Conservation (phyloP, 2,329 filamentous ascomycete genomes). For the Lasiodiplodia theobromae region DNA sequence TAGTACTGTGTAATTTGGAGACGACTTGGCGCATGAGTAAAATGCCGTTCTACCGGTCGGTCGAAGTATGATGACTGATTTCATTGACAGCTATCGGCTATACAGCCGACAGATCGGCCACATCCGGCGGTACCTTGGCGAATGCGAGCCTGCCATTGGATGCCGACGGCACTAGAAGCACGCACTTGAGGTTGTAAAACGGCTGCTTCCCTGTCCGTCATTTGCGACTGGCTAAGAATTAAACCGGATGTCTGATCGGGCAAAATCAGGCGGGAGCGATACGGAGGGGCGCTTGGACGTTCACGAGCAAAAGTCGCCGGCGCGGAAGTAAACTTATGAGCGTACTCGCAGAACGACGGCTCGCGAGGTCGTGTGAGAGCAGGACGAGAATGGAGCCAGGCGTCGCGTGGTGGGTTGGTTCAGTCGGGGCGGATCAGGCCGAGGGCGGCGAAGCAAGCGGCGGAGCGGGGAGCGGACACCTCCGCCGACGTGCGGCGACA, state of each 20-base stretch:
- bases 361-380: not conserved
- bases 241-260: not conserved
- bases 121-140: not conserved
- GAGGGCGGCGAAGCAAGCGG: constrained; percentile 3
- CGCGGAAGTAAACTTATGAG: not conserved
- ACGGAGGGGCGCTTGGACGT: not conserved
- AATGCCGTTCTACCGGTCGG: too few species aligned
- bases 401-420: not conserved
- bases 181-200: not conserved
- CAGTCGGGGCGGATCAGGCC: not conserved
- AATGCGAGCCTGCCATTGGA: not conserved
- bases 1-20: too few species aligned
- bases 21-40: too few species aligned
- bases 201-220: not conserved
- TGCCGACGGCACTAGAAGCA: not conserved
- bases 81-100: not conserved
- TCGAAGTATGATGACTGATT: not conserved
- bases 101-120: not conserved
- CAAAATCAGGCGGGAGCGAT: not conserved
- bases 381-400: constrained; percentile 1
- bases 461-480: constrained; percentile 9
- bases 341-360: not conserved
- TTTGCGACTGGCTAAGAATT: not conserved
- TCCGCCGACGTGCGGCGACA: constrained; percentile 16
- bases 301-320: not conserved